A percentile compares a stretch with the other conserved stretches of the same genome.
phyloP scores from a whole-genome alignment of 441 rosid species.

The Macaranga tanarius region DNA sequence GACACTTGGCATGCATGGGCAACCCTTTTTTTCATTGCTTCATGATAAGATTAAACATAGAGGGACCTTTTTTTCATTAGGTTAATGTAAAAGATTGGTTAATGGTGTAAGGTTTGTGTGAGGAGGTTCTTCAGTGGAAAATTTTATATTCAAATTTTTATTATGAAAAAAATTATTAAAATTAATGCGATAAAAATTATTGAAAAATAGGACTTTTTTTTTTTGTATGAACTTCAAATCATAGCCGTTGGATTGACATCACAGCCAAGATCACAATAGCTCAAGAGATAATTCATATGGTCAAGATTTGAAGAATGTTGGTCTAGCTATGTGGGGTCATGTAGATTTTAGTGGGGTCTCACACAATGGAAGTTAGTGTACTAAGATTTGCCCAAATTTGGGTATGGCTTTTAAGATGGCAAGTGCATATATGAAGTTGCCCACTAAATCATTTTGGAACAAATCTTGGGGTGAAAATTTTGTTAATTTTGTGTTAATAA shows the following conservation, averaged over 20 bases:
- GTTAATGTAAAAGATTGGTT: too few species aligned
- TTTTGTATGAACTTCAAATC: not conserved
- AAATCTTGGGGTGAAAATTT: slow-evolving; percentile 5
- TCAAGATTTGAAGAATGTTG: not conserved
- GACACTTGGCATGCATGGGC: slow-evolving; percentile 24
- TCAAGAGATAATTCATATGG: not conserved
- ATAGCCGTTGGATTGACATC: not conserved
- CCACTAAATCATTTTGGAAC: not conserved
- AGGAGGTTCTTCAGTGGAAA: too few species aligned
- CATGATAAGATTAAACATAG: not conserved
- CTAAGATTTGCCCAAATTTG: not conserved
- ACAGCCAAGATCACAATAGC: too few species aligned
- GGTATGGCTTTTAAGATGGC: not conserved
- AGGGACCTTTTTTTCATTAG: not conserved
- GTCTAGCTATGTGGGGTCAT: not conserved
- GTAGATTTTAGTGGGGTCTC: not conserved
- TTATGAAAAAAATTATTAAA: too few species aligned
- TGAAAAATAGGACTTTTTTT: too few species aligned
- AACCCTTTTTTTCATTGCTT: not conserved
- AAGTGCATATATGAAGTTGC: slow-evolving; percentile 15
- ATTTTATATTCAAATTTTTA: too few species aligned
- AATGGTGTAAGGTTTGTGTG: too few species aligned
- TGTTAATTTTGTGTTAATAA: not conserved
- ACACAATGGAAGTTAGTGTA: not conserved
- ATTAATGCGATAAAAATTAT: too few species aligned